Evolutionary conservation across 1,139 yeast species (phyloP).

Genomic region (Zygotorulaspora mrakii): DNA sequence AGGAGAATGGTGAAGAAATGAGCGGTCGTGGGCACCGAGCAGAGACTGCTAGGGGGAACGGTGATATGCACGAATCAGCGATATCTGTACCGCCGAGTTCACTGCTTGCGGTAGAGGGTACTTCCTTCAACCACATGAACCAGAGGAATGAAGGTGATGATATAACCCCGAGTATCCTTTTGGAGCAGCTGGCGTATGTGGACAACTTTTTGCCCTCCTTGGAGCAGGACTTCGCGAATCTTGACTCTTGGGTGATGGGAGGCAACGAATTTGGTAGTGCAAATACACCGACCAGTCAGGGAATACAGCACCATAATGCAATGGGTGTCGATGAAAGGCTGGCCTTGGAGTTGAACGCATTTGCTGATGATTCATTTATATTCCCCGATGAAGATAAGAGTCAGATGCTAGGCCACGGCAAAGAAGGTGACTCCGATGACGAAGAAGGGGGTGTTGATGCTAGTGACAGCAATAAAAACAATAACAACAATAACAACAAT

Average conservation of each 20-base stretch:
- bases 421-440: constrained; percentile 7
- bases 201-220: constrained; percentile 62
- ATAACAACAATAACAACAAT: constrained; percentile 2
- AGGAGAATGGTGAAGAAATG: not conserved
- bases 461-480: constrained; percentile 12
- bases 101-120: constrained; percentile 9
- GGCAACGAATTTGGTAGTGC: constrained; percentile 8
- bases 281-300: constrained; percentile 1
- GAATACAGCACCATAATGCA: constrained; percentile 3
- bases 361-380: constrained; percentile 72
- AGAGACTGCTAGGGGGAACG: not conserved
- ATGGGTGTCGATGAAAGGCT: constrained; percentile 61
- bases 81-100: constrained; percentile 13
- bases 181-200: constrained; percentile 73
- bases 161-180: constrained; percentile 59
- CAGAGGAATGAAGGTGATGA: constrained; percentile 16
- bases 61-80: constrained; percentile 3
- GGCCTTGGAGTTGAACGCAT: constrained; percentile 70
- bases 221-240: constrained; percentile 34
- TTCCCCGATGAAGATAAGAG: constrained; percentile 73
- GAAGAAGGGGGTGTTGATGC: constrained; percentile 4
- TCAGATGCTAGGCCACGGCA: constrained; percentile 8
- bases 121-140: constrained; percentile 9
- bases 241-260: constrained; percentile 28
- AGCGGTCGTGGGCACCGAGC: constrained; percentile 3